Conservation (phyloP, 352 stramenopile genomes). For the Phytophthora capsici region DNA sequence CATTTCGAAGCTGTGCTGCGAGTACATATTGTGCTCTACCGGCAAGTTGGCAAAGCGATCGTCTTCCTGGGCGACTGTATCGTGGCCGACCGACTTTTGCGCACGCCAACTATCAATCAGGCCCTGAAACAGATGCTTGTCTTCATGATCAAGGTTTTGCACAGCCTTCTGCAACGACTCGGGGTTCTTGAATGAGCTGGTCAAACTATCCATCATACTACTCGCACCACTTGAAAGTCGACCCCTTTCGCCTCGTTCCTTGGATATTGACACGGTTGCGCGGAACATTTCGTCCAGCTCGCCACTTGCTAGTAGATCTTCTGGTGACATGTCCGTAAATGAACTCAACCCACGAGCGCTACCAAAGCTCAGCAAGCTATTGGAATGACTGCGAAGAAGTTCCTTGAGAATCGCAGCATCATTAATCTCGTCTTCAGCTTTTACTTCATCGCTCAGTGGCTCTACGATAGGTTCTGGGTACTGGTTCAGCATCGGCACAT, state of each 20-base stretch:
- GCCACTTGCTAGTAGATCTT: conserved; percentile 77
- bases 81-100: conserved; percentile 24
- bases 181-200: conserved; percentile 60
- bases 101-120: conserved; percentile 63
- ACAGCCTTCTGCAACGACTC: conserved; percentile 64
- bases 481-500: conserved; percentile 34
- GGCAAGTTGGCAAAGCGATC: conserved; percentile 43
- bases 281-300: conserved; percentile 85
- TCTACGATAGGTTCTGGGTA: conserved; percentile 73
- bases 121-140: conserved; percentile 75
- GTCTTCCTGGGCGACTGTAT: conserved; percentile 28
- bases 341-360: conserved; percentile 58
- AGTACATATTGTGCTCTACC: conserved; percentile 50
- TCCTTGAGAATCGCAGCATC: conserved; percentile 76
- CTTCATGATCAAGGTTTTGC: conserved; percentile 60
- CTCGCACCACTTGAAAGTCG: conserved; percentile 26
- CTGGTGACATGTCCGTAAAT: conserved; percentile 77
- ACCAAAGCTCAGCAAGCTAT: conserved; percentile 73
- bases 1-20: conserved; percentile 37
- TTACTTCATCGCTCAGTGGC: conserved; percentile 59
- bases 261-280: conserved; percentile 68
- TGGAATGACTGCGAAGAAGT: conserved; percentile 68
- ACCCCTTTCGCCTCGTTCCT: conserved; percentile 37
- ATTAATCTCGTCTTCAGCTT: conserved; percentile 65
- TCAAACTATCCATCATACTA: conserved; percentile 54